Conservation (phyloP, 176 grass and related monocot species). For the Chrysopogon serrulatus region DNA sequence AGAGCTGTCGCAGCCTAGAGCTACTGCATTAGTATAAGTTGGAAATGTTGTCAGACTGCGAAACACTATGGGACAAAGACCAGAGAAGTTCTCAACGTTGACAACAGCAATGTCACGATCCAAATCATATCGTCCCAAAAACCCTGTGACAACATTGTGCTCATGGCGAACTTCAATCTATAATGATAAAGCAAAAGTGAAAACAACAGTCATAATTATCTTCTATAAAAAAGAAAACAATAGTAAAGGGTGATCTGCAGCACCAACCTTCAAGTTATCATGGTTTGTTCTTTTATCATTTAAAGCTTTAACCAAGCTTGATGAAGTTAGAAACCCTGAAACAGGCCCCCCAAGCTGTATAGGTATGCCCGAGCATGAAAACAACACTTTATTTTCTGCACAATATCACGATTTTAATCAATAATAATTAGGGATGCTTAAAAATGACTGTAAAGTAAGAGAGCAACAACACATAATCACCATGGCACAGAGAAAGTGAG, state of each 20-base stretch:
- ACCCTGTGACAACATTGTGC: background rate
- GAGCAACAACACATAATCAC: background rate
- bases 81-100: background rate
- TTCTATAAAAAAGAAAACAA: background rate
- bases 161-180: background rate
- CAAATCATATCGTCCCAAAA: background rate
- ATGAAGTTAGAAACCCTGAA: constrained; percentile 19
- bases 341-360: background rate
- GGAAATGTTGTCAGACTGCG: background rate
- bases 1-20: background rate
- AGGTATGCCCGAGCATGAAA: constrained; percentile 20
- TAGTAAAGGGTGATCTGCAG: background rate
- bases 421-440: background rate
- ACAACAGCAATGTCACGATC: background rate
- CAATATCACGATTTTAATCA: background rate
- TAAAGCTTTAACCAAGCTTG: constrained; percentile 3
- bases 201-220: background rate
- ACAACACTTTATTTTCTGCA: background rate
- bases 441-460: background rate
- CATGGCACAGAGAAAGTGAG: background rate
- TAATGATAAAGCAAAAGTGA: background rate
- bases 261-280: background rate
- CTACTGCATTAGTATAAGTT: background rate
- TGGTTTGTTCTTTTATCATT: background rate
- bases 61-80: background rate